Evolutionary conservation across 192 early-diverging fungal species (phyloP).

Genomic region (Rhizophagus sp.): DNA sequence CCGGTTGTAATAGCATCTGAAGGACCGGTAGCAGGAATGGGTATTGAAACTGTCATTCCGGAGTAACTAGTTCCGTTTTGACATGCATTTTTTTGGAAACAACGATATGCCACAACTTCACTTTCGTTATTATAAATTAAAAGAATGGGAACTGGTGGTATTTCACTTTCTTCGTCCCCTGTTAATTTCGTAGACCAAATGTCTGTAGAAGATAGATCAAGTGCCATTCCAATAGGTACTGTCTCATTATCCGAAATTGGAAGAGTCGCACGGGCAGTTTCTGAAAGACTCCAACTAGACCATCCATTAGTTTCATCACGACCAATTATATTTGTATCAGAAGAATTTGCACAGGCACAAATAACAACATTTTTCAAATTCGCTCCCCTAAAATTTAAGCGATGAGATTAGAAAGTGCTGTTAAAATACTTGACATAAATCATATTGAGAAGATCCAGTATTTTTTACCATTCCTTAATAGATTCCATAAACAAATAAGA

Average conservation of each 20-base stretch:
- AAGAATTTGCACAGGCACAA: slow-evolving; percentile 43
- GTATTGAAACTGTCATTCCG: neutral
- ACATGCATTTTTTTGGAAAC: slow-evolving; percentile 26
- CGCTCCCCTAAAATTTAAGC: slow-evolving; percentile 34
- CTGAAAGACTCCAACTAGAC: slow-evolving; percentile 70
- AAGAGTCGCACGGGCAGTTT: slow-evolving; percentile 51
- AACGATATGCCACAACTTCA: slow-evolving; percentile 63
- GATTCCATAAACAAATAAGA: slow-evolving; percentile 63
- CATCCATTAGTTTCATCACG: slow-evolving; percentile 52
- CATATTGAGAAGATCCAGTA: neutral
- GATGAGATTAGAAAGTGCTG: too few species aligned
- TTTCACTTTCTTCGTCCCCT: slow-evolving; percentile 45
- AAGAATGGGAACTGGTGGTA: slow-evolving; percentile 68
- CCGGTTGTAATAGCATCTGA: neutral
- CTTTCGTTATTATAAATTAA: slow-evolving; percentile 71
- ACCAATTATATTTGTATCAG: slow-evolving; percentile 54
- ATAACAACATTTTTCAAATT: slow-evolving; percentile 44
- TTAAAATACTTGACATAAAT: neutral
- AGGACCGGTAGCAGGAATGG: neutral
- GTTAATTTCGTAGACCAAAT: slow-evolving; percentile 38
- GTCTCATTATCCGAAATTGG: slow-evolving; percentile 64
- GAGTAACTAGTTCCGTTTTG: neutral
- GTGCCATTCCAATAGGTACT: slow-evolving; percentile 65
- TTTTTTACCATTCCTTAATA: slow-evolving; percentile 56
- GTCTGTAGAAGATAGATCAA: slow-evolving; percentile 72